A percentile compares a stretch with the other conserved stretches of the same genome.
Evolutionary conservation across 768 basidiomycete genomes (phyloP).

Genomic region (Russula olivacea): DNA sequence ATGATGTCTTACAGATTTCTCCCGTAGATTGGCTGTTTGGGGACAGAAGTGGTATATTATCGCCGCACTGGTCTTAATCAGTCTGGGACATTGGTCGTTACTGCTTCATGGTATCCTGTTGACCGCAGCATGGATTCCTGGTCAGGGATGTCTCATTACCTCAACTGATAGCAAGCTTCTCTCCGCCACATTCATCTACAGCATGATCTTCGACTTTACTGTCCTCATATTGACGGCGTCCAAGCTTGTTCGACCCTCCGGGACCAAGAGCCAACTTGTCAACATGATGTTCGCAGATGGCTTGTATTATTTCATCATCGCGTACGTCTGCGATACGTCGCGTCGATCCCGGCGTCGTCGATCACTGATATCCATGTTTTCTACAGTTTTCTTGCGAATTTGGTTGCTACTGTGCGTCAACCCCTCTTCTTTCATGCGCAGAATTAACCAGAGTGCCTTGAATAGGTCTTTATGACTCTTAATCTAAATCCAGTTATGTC

Average conservation of each 20-base stretch:
- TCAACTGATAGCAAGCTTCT: conserved; percentile 57
- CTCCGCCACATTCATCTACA: conserved; percentile 67
- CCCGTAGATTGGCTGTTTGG: conserved; percentile 56
- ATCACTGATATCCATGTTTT: conserved; percentile 18
- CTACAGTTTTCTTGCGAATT: conserved; percentile 37
- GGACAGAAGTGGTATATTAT: conserved; percentile 50
- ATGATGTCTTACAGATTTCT: background rate
- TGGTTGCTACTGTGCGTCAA: conserved; percentile 34
- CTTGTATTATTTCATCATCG: conserved; percentile 68
- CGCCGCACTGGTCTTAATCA: conserved; percentile 44
- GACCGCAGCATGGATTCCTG: conserved; percentile 49
- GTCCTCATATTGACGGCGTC: conserved; percentile 55
- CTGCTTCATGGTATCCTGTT: conserved; percentile 64
- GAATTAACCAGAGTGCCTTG: conserved; percentile 26
- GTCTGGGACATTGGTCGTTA: conserved; percentile 65
- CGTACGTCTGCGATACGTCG: conserved; percentile 39
- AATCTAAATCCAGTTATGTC: conserved; percentile 63
- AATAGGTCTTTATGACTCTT: conserved; percentile 60
- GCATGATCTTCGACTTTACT: conserved; percentile 65
- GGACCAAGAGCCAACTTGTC: conserved; percentile 42
- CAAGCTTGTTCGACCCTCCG: conserved; percentile 42
- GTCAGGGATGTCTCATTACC: conserved; percentile 49
- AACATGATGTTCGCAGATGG: conserved; percentile 67
- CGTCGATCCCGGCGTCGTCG: conserved; percentile 26
- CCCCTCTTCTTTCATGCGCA: background rate